phyloP scores from a whole-genome alignment of 2,329 filamentous ascomycete species.

The Lachnellula suecica region DNA sequence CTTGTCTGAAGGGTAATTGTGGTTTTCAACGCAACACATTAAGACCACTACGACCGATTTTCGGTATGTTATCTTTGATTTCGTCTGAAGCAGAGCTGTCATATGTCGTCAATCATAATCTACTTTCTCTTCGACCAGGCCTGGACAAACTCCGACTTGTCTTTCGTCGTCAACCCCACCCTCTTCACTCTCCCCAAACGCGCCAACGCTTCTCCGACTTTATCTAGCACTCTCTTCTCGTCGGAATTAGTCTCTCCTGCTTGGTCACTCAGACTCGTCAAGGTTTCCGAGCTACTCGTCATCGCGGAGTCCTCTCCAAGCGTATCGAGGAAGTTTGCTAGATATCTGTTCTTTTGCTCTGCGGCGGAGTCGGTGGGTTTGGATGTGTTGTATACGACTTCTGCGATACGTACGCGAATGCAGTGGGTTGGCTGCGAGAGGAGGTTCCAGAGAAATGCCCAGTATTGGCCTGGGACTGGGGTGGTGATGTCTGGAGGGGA shows the following conservation, averaged over 20 bases:
- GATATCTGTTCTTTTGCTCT: slow-evolving; percentile 34
- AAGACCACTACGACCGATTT: no score
- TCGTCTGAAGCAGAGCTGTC: no score
- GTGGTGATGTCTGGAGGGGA: slow-evolving; percentile 88
- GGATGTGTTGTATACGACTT: slow-evolving; percentile 60
- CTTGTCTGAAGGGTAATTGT: no score
- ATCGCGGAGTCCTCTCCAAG: slow-evolving; percentile 27
- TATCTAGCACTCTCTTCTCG: slow-evolving; percentile 73
- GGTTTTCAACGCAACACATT: no score
- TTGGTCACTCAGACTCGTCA: slow-evolving; percentile 27
- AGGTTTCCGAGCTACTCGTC: slow-evolving; percentile 32
- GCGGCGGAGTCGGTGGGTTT: slow-evolving; percentile 26
- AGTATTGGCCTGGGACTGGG: slow-evolving; percentile 73
- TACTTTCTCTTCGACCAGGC: slow-evolving; percentile 56
- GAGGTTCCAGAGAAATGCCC: slow-evolving; percentile 80
- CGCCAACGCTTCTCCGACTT: slow-evolving; percentile 83
- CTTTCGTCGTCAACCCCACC: slow-evolving; percentile 77
- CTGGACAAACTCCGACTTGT: slow-evolving; percentile 81
- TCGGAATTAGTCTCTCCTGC: slow-evolving; percentile 36
- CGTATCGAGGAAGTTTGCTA: slow-evolving; percentile 29
- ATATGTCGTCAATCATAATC: no score
- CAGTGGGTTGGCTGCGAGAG: slow-evolving; percentile 83
- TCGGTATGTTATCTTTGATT: no score
- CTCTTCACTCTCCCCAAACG: slow-evolving; percentile 83
- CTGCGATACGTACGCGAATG: slow-evolving; percentile 87